Evolutionary conservation across 805 yeast genomes (phyloP), one percentile per base, ranked within the genome.

Genomic region (Metschnikowia henanensis): DNA sequence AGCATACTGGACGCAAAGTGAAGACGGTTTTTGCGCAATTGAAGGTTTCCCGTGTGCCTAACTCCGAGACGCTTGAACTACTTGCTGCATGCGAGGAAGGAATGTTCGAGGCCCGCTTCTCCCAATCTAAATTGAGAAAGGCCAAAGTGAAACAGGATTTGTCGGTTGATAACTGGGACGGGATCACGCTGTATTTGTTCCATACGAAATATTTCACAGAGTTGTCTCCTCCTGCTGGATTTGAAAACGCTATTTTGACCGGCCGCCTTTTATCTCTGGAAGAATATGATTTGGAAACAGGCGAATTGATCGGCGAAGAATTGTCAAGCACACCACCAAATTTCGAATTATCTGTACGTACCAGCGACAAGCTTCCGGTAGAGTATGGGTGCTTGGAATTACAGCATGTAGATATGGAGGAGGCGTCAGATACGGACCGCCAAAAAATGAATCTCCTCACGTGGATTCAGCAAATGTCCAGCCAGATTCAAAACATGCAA

Each of bases 221-320:
- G 16, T 22, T 1, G 3, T 22, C 1, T 1, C 22, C 38, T n/a
- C 49, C 51, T 5, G 20, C 49, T 15, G 55, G 53, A 18, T 48
- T 43, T n/a, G 48, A 44, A 20, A 48, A 47, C 15, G 41, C 51
- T 16, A 39, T 35, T 7, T 26, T 58, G 17, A 30, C 45, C 6
- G 66, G 57, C 3, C 60, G 49, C 37, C 51, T 65, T 26, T 37
- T 51, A 3, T 60, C 65, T n/a, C 56, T 50, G 42, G 51, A 52
- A 23, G 53, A 56, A 20, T 59, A 61, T 42, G 61, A 61, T 37
- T 37, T 33, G 1, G 53, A 51, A 19, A 54, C 57, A 4, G 57
- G 59, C 1, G 62, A 58, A 15, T 51, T 65, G 34, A 36, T 50
- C 10, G 64, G 60, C 7, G 59, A 52, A 2, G 66, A 59, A 10